Conservation (phyloP, 2,329 filamentous ascomycete species). For the Madurella fahalii region DNA sequence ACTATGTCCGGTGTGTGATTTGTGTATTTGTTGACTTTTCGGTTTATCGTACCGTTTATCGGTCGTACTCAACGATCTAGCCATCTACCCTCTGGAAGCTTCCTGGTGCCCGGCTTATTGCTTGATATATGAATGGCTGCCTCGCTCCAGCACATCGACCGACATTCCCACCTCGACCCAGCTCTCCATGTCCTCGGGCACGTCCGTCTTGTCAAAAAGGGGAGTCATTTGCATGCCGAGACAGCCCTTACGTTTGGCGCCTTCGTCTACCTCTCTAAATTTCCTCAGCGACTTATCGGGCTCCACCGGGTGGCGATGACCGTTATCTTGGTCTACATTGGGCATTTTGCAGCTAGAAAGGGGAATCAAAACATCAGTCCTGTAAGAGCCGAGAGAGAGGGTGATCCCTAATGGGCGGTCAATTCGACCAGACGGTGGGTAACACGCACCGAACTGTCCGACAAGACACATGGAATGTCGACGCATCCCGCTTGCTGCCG, state of each 20-base stretch:
- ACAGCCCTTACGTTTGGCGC: slow-evolving; percentile 53
- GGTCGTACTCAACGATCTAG: neutral
- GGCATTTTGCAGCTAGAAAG: slow-evolving; percentile 60
- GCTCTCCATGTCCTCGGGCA: slow-evolving; percentile 35
- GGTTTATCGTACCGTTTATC: neutral
- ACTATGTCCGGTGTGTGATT: neutral
- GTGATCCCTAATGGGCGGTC: neutral
- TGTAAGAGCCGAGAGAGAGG: neutral
- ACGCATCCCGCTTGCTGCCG: slow-evolving; percentile 43
- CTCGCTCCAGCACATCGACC: slow-evolving; percentile 46
- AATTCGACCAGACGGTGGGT: neutral
- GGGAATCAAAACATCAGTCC: neutral
- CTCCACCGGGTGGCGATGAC: slow-evolving; percentile 50
- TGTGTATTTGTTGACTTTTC: neutral
- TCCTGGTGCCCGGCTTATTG: slow-evolving; percentile 24
- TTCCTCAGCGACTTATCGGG: slow-evolving; percentile 56
- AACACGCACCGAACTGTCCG: slow-evolving; percentile 56
- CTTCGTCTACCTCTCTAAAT: slow-evolving; percentile 57
- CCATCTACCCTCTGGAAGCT: neutral
- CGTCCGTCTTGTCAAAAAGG: slow-evolving; percentile 37
- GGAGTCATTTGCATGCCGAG: slow-evolving; percentile 65
- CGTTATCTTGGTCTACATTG: slow-evolving; percentile 62
- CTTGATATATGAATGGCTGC: slow-evolving; percentile 42
- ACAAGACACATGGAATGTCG: slow-evolving; percentile 54
- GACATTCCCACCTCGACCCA: slow-evolving; percentile 55